A percentile compares a stretch with the other conserved stretches of the same genome.
phyloP scores from a whole-genome alignment of 1,139 yeast species.

The Yamadazyma diospyri region DNA sequence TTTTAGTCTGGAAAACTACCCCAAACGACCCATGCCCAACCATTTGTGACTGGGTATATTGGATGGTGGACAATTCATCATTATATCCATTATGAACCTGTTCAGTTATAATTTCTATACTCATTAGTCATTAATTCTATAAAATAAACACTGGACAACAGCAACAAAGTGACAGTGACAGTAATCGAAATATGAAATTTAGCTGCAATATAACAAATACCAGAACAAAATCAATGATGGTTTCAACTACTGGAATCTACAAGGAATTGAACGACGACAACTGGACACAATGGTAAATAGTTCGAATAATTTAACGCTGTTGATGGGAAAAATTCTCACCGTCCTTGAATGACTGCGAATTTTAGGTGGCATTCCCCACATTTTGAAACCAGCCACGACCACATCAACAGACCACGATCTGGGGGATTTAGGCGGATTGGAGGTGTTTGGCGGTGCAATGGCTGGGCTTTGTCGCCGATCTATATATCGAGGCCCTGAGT shows the following conservation, averaged over 20 bases:
- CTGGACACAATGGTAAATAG: background rate
- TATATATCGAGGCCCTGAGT: too few relatives aligned
- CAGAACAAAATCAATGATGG: too few relatives aligned
- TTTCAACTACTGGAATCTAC: too few relatives aligned
- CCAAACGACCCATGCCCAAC: slow-evolving; percentile 99
- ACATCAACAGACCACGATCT: background rate
- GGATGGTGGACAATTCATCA: slow-evolving; percentile 57
- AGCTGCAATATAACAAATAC: background rate
- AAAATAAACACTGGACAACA: too few relatives aligned
- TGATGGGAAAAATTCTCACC: slow-evolving; percentile 3
- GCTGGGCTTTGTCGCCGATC: too few relatives aligned
- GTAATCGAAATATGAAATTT: too few relatives aligned
- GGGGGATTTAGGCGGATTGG: background rate
- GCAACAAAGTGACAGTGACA: too few relatives aligned
- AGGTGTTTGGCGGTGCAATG: background rate
- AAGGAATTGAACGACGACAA: background rate
- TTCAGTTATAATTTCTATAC: slow-evolving; percentile 61
- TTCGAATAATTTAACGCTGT: slow-evolving; percentile 1
- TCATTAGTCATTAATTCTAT: slow-evolving; percentile 33
- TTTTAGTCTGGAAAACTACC: slow-evolving; percentile 84
- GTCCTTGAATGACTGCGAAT: slow-evolving; percentile 4
- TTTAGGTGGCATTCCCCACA: slow-evolving; percentile 2
- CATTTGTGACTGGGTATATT: slow-evolving; percentile 74
- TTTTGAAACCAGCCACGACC: background rate
- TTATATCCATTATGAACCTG: slow-evolving; percentile 74